These are phyloP conservation scores for Curvularia eragrostidis DNA, from an alignment of 2,329 filamentous ascomycete species.

Conservation along the genomic window DNA sequence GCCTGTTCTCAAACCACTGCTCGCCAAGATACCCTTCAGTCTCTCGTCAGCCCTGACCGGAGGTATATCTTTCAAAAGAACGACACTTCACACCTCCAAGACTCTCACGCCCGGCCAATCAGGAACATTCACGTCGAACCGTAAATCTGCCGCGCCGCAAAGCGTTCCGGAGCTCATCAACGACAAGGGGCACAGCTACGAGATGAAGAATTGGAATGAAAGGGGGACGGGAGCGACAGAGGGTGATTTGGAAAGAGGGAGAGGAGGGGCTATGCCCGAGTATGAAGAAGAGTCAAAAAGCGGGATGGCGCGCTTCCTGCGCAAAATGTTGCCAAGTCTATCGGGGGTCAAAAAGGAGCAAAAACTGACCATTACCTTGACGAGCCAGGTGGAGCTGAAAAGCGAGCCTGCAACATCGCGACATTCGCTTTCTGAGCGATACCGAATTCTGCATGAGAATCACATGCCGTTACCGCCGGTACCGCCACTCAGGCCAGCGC, in stretches of 20 bases:
- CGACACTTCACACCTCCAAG: conserved; percentile 5
- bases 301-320: conserved; percentile 17
- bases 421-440: neutral
- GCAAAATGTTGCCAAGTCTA: conserved; percentile 15
- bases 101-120: conserved; percentile 16
- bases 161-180: conserved; percentile 21
- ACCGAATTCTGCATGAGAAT: conserved; percentile 3
- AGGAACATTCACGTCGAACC: conserved; percentile 16
- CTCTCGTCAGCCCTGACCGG: conserved; percentile 26
- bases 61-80: conserved; percentile 23
- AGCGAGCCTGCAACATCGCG: conserved; percentile 17
- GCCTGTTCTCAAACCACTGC: conserved; percentile 40
- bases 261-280: conserved; percentile 14
- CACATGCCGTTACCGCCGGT: conserved; percentile 8
- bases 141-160: conserved; percentile 22
- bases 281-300: conserved; percentile 6
- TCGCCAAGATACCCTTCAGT: conserved; percentile 36
- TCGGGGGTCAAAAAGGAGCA: conserved; percentile 4
- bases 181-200: conserved; percentile 29
- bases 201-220: conserved; percentile 35
- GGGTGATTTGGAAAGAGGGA: conserved; percentile 8
- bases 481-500: neutral
- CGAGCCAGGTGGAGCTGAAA: conserved; percentile 26
- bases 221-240: neutral
- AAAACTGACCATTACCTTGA: conserved; percentile 33